phyloP scores from a whole-genome alignment of 2,329 filamentous ascomycete genomes.

The Dothidotthia symphoricarpi region DNA sequence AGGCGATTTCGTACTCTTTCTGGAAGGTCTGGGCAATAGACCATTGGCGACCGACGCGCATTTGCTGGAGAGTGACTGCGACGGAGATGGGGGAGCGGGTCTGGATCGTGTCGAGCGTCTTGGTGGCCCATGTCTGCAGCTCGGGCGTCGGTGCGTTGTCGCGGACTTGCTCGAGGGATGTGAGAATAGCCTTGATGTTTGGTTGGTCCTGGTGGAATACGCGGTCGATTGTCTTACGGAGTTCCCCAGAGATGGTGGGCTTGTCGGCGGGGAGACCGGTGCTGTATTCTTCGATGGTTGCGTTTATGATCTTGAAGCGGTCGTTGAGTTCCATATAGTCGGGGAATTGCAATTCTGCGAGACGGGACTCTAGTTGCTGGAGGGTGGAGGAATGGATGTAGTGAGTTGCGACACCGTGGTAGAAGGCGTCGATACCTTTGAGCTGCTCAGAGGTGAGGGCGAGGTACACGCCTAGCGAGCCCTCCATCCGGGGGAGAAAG shows the following conservation, averaged over 20 bases:
- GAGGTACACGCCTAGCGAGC: conserved; percentile 84
- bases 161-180: conserved; percentile 56
- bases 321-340: conserved; percentile 66
- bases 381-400: conserved; percentile 91
- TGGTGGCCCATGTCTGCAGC: conserved; percentile 71
- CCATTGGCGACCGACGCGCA: conserved; percentile 75
- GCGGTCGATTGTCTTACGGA: conserved; percentile 80
- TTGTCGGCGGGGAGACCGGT: conserved; percentile 71
- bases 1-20: conserved; percentile 79
- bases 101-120: conserved; percentile 72
- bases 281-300: conserved; percentile 86
- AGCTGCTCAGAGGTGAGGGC: conserved; percentile 85
- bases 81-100: conserved; percentile 82
- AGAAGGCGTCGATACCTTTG: conserved; percentile 81
- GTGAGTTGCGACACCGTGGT: conserved; percentile 89
- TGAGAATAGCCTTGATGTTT: conserved; percentile 67
- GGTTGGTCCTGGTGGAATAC: conserved; percentile 53
- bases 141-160: conserved; percentile 34
- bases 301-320: conserved; percentile 72
- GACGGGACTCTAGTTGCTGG: conserved; percentile 74
- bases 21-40: conserved; percentile 80
- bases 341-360: conserved; percentile 84
- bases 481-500: conserved; percentile 88
- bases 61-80: conserved; percentile 78
- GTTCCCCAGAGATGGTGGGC: conserved; percentile 59